Base-by-base conservation (phyloP, 1,139 yeast species). In the Yarrowia galli region DNA sequence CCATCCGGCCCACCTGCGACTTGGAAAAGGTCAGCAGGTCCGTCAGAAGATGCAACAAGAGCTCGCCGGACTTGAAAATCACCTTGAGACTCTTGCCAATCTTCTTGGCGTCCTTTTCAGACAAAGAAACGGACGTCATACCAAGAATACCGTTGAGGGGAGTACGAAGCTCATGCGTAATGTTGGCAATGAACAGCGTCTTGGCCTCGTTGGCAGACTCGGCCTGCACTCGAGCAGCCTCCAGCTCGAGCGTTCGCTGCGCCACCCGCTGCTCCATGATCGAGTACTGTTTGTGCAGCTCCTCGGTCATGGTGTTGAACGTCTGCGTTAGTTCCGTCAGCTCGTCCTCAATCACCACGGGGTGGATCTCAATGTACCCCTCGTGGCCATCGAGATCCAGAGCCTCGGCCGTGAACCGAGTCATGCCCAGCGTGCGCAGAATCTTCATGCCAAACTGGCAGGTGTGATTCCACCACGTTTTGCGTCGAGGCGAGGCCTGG, bases 91-190 rank as follows among this genome's bases (percentile, higher is more conserved):
- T 83, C 64, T 87, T 89, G 72, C 89, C 87, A 22, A 91, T 86
- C 72, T 88, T 87, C 5, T 81, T 77, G 9, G 83, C 82, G 73
- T 91, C 95, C 13, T 82, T 82, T 76, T 93, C 98, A 28, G 91
- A 95, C 88, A 92, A 85, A 1, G 97, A 95, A 68, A 93, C 91
- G 1, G 97, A 90, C 0, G 98, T 91, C 97, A 95, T 91, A 68
- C 99, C 99, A 69, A 95, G 80, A 56, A 95, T 95, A 76, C 98
- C 99, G 77, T 95, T 95, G 73, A 95, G 81, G 0, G 99, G 99
- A 0, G 99, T 95, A 72, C 98, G 84, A 75, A 95, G 83, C 79
- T 95, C 99, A 76, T 95, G 98, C 0, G 98, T 92, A 46, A 95
- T 92, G 76, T 93, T 95, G 22, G 98, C 98, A 76, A 95, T 92